Conservation (phyloP, 495 filamentous ascomycete species). For the Aspergillus hancockii region DNA sequence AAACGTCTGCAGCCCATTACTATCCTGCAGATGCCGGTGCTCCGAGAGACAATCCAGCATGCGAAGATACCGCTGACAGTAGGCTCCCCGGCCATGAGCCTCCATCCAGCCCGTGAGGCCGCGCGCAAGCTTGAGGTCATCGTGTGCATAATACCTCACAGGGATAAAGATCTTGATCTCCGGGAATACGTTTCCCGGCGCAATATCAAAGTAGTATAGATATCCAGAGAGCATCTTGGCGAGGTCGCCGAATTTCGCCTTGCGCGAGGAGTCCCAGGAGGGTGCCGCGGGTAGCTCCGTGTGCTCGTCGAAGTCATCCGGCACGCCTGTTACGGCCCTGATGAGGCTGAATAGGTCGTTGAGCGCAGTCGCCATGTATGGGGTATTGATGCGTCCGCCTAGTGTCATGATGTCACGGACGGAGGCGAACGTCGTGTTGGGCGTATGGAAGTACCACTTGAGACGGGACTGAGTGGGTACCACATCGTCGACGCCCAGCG, state of each 20-base stretch:
- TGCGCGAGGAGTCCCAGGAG: not conserved
- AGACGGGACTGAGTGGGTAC: no score
- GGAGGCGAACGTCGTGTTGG: no score
- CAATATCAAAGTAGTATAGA: slow-evolving; percentile 23
- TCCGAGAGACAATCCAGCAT: slow-evolving; percentile 17
- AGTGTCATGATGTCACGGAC: not conserved
- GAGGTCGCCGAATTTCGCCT: not conserved
- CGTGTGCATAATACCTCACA: slow-evolving; percentile 29
- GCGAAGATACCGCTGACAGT: slow-evolving; percentile 14
- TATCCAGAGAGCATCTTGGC: slow-evolving; percentile 3
- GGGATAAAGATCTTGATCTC: slow-evolving; percentile 38
- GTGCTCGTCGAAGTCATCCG: slow-evolving; percentile 8
- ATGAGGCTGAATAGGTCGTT: slow-evolving; percentile 18
- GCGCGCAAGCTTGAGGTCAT: slow-evolving; percentile 20
- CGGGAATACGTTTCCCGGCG: slow-evolving; percentile 20
- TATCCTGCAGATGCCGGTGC: slow-evolving; percentile 17
- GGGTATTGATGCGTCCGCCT: slow-evolving; percentile 8
- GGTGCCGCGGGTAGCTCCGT: slow-evolving; percentile 2
- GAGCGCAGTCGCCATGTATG: slow-evolving; percentile 9
- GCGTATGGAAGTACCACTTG: no score
- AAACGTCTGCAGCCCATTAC: slow-evolving; percentile 24
- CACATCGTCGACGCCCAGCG: no score
- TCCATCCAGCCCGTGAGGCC: slow-evolving; percentile 20
- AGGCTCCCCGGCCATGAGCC: slow-evolving; percentile 19
- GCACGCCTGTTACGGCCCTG: slow-evolving; percentile 14